Percentiles rank a stretch among this genome's conserved stretches.
Evolutionary conservation across 441 rosid genomes (phyloP).

Genomic region (Pelargonium myrrhifolium): DNA sequence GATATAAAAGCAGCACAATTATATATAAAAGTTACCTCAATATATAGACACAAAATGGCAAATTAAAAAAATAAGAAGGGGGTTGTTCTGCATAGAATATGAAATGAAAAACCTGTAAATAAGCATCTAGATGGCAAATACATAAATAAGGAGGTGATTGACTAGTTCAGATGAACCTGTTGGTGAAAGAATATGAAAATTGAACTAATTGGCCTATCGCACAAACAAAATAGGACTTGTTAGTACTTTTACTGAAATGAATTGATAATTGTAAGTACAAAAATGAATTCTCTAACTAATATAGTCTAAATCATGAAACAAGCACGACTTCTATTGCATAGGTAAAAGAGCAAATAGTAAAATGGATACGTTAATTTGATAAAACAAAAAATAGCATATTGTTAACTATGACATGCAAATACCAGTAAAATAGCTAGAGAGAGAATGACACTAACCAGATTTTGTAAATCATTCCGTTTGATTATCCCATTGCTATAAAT

Average conservation of each 20-base stretch:
- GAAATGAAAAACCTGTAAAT: neutral
- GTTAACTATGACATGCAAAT: constrained; percentile 9
- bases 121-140: neutral
- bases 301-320: too few species aligned
- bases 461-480: constrained; percentile 62
- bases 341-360: neutral
- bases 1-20: neutral
- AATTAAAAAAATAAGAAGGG: too few species aligned
- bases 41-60: too few species aligned
- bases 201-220: neutral
- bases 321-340: too few species aligned
- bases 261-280: too few species aligned
- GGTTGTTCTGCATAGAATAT: too few species aligned
- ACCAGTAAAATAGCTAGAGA: constrained; percentile 19
- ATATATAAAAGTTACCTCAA: neutral
- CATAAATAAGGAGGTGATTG: neutral
- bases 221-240: neutral
- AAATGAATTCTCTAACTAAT: too few species aligned
- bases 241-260: neutral
- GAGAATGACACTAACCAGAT: constrained; percentile 52
- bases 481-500: constrained; percentile 79
- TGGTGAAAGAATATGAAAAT: neutral
- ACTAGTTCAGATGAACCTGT: neutral
- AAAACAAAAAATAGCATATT: constrained; percentile 3
- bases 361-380: neutral